Base-by-base conservation (phyloP, 2,329 filamentous ascomycete species). In the Penicillium sp. region DNA sequence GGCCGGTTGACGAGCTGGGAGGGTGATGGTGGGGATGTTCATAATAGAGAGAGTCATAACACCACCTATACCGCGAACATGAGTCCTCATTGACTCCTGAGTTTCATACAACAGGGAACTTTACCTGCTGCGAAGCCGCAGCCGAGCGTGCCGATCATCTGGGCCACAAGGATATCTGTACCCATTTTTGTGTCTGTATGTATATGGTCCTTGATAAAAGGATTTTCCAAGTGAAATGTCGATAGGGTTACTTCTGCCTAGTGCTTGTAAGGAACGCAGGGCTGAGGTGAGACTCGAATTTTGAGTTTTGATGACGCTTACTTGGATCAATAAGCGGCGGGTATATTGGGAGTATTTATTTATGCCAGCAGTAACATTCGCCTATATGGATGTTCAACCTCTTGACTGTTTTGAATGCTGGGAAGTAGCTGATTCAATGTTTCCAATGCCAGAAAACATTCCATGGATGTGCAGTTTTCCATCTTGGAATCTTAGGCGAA, bases 31-130 rank as follows among this genome's bases (percentile, higher is more conserved):
- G 8, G 69, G 70, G 22, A 70, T 56, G 24, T 55, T 48, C 13
- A 67, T 51, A 3, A 62, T 19, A 13, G 69, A 69, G 24, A 67
- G 46, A 19, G 61, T 52, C 48, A 64, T 53, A 13, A 72, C 66
- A n/a, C 68, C 66, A 41, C 69, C 69, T 71, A 10, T 35, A 19
- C 19, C 27, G 6, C 3, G 7, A 13, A 11, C 4, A 5, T 41
- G 6, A 49, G 48, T 27, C 21, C n/a, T 26, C 21, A 11, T 21
- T 5, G 1, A 9, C 29, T 41, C 39, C 26, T 7, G 26, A 26
- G 26, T 2, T 26, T 26, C 26, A 7, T 33, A 8, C 5, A 35
- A 13, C 24, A n/a, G 24, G 9, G 1, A 33, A 27, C 7, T 29
- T 48, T 57, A 63, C 60, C 60, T n/a, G 62, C 60, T 33, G 55